phyloP scores from a whole-genome alignment of 2,329 filamentous ascomycete species.

The Penicillium sp. region DNA sequence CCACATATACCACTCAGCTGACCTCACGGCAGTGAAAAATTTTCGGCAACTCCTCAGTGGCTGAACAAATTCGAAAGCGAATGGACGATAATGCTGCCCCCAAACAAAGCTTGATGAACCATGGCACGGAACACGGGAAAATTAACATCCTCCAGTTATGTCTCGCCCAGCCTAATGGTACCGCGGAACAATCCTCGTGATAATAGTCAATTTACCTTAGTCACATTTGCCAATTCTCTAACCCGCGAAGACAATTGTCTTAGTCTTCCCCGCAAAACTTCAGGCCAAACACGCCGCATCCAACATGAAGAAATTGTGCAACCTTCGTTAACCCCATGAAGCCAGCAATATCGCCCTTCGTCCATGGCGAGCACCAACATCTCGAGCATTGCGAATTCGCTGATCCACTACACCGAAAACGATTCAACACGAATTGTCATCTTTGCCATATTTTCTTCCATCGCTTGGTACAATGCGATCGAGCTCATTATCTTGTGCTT shows the following conservation, averaged over 20 bases:
- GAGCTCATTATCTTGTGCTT: constrained; percentile 40
- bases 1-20: neutral
- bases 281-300: neutral
- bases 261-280: too few relatives aligned
- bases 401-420: neutral
- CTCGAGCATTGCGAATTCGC: neutral
- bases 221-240: neutral
- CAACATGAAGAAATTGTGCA: neutral
- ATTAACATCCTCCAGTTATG: neutral
- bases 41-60: neutral
- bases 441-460: constrained; percentile 17
- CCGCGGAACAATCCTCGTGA: neutral
- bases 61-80: neutral
- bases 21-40: too few relatives aligned
- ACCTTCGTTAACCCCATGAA: neutral
- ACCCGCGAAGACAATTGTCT: neutral
- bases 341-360: neutral
- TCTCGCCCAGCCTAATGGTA: neutral
- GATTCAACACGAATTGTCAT: neutral
- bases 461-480: constrained; percentile 27
- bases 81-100: neutral
- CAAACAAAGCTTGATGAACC: neutral
- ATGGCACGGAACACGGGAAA: neutral
- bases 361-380: neutral
- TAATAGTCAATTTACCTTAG: neutral